A percentile compares a stretch with the other conserved stretches of the same genome.
Conservation (phyloP, 2,329 filamentous ascomycete genomes). For the Diaporthe citrichinensis region DNA sequence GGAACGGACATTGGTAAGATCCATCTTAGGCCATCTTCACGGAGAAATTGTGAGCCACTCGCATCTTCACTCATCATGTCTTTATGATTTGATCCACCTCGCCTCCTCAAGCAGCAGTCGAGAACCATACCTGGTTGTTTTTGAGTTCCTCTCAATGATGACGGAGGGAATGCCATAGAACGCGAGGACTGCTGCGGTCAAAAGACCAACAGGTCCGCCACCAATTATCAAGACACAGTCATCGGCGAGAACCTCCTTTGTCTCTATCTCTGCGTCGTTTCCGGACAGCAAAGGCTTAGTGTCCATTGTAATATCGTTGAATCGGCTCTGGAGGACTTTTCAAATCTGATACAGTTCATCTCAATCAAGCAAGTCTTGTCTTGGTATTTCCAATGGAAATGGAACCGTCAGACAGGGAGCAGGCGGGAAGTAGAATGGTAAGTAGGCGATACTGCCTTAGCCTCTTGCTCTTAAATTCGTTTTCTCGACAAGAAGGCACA, state of each 20-base stretch:
- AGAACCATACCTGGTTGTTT: constrained; percentile 14
- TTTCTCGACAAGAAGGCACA: no score
- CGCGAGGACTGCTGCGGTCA: constrained; percentile 3
- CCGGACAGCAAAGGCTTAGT: no score
- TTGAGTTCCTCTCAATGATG: constrained; percentile 18
- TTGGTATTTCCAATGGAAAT: no score
- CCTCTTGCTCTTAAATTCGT: no score
- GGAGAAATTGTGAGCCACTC: no score
- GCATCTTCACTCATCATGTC: not conserved
- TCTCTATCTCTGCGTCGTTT: not conserved
- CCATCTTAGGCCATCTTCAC: constrained; percentile 55
- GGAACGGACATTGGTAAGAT: constrained; percentile 51
- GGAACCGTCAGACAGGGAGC: no score
- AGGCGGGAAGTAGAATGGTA: no score
- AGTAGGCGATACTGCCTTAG: no score
- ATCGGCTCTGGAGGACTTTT: no score
- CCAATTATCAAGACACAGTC: constrained; percentile 25
- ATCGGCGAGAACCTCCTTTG: not conserved
- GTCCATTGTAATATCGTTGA: no score
- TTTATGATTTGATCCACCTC: not conserved
- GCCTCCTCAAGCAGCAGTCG: not conserved
- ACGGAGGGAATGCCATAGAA: constrained; percentile 9
- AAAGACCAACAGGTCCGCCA: constrained; percentile 26
- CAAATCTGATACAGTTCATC: no score
- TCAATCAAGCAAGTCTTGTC: no score